These are phyloP conservation scores for Hibiscus mutabilis DNA, from an alignment of 345 rosid species.

Conservation along the genomic window DNA sequence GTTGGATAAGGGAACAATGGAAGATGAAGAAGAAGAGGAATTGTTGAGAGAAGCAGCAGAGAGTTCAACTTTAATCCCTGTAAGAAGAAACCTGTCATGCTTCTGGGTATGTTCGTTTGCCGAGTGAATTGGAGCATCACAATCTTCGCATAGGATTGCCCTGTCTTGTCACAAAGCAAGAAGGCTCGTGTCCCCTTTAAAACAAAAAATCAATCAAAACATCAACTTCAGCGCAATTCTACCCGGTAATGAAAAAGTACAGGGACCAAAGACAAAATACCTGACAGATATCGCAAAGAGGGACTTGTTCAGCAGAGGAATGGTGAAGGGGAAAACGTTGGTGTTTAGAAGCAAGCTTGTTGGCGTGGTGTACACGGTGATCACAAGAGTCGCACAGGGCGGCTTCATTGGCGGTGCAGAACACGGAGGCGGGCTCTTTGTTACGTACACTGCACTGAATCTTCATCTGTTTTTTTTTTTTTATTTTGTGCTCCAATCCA, in stretches of 20 bases:
- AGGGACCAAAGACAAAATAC: constrained; percentile 14
- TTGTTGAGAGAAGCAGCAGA: constrained; percentile 44
- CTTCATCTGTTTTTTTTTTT: too few species aligned
- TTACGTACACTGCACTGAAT: too few species aligned
- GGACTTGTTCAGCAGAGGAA: constrained; percentile 38
- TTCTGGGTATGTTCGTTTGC: constrained; percentile 70
- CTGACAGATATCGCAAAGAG: constrained; percentile 88
- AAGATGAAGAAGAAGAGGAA: constrained; percentile 9
- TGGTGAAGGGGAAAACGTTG: constrained; percentile 77
- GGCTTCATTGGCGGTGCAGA: constrained; percentile 14
- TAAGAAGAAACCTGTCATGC: constrained; percentile 76
- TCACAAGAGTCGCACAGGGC: constrained; percentile 7
- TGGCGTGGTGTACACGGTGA: constrained; percentile 85
- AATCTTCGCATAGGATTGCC: constrained; percentile 82
- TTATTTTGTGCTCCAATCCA: too few species aligned
- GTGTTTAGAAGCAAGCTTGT: constrained; percentile 88
- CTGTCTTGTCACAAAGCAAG: constrained; percentile 89
- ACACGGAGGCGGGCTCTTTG: constrained; percentile 2
- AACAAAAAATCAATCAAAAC: neutral
- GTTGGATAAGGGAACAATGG: constrained; percentile 10
- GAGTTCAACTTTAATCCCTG: constrained; percentile 53
- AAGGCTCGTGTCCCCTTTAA: constrained; percentile 66
- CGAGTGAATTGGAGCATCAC: constrained; percentile 67
- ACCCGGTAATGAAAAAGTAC: too few species aligned
- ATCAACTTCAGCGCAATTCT: neutral